A percentile compares a stretch with the other conserved stretches of the same genome.
Evolutionary conservation across 139 green algal genomes (phyloP).

Genomic region (Tetraselmis chui): DNA sequence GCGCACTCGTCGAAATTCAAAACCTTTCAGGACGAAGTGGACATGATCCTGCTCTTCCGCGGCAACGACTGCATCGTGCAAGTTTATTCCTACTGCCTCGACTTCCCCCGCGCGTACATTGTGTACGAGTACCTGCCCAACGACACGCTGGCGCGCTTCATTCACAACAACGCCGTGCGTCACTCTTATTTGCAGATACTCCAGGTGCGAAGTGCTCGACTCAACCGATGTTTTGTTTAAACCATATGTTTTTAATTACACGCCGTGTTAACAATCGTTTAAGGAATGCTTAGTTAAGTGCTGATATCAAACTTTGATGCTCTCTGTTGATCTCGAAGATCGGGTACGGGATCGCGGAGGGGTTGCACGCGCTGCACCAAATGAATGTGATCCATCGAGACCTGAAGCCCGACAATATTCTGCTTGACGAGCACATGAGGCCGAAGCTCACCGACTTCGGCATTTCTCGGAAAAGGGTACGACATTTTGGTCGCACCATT

Average conservation of each 20-base stretch:
- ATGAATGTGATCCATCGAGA: not conserved
- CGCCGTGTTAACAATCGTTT: no score
- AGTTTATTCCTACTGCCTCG: not conserved
- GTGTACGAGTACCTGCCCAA: not conserved
- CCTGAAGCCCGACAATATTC: not conserved
- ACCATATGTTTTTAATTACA: no score
- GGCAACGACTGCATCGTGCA: not conserved
- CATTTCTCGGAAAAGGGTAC: slow-evolving; percentile 1
- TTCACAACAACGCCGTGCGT: not conserved
- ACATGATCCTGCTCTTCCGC: not conserved
- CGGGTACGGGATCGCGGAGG: not conserved
- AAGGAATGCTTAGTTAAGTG: no score
- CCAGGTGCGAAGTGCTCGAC: not conserved
- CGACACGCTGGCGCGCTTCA: not conserved
- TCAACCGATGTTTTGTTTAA: no score
- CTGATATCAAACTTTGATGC: no score
- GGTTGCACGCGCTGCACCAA: not conserved
- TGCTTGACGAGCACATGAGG: not conserved
- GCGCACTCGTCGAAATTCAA: not conserved
- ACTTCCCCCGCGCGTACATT: not conserved
- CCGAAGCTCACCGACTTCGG: slow-evolving; percentile 9
- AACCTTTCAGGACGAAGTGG: not conserved
- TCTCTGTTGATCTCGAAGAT: no score
- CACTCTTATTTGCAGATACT: not conserved
- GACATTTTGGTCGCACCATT: no score